Percentiles rank a stretch among this genome's conserved stretches.
phyloP scores from a whole-genome alignment of 1,284 basidiomycete genomes.

The Cryptococcus sp. region DNA sequence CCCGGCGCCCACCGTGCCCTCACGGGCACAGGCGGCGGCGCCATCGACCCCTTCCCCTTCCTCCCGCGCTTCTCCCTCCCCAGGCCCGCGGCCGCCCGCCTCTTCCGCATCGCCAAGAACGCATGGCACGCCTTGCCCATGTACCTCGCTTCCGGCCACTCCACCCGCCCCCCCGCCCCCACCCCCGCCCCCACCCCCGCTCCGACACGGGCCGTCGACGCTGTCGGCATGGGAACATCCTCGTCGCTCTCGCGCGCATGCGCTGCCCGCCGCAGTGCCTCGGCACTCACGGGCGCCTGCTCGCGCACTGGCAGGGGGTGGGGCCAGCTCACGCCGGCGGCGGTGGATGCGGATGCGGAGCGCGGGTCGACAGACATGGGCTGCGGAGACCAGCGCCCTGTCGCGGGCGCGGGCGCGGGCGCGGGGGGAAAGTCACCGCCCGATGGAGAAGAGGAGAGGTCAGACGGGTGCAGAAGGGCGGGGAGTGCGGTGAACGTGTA shows the following conservation, averaged over 20 bases:
- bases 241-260: neutral
- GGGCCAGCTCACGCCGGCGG: slow-evolving; percentile 2
- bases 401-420: neutral
- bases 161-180: neutral
- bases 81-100: neutral
- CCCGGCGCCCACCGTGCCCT: too few relatives aligned
- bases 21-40: too few relatives aligned
- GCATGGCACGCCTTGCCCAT: slow-evolving; percentile 29
- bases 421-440: neutral
- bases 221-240: slow-evolving; percentile 16
- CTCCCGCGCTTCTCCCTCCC: neutral
- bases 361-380: slow-evolving; percentile 25
- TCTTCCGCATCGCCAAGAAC: neutral
- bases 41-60: too few relatives aligned
- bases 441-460: slow-evolving; percentile 5
- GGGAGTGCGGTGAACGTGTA: slow-evolving; percentile 9
- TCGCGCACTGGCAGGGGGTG: slow-evolving; percentile 6
- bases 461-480: slow-evolving; percentile 8
- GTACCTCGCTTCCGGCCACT: neutral
- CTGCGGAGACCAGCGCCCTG: slow-evolving; percentile 11
- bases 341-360: slow-evolving; percentile 9
- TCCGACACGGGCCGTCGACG: neutral
- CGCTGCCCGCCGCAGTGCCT: neutral
- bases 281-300: slow-evolving; percentile 1
- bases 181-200: neutral